Conservation (phyloP, 139 green algal genomes). For the Picochlorum costavermella region DNA sequence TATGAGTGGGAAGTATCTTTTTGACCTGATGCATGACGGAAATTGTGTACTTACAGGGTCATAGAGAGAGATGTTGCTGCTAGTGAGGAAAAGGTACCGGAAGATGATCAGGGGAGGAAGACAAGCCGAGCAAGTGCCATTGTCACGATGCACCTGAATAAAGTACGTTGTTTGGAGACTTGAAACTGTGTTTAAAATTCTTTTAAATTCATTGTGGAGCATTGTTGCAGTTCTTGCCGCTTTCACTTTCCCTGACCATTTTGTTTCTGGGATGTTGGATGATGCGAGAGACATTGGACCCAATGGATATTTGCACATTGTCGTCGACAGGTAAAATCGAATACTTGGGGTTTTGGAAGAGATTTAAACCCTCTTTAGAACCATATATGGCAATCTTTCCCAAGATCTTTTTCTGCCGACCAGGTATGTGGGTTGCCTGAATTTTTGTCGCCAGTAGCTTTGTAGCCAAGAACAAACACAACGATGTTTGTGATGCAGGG, state of each 20-base stretch:
- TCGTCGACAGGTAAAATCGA: constrained; percentile 17
- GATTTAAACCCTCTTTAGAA: not conserved
- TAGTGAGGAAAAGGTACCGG: not conserved
- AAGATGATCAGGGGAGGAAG: constrained; percentile 8
- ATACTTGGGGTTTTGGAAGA: constrained; percentile 18
- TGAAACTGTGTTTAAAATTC: no score
- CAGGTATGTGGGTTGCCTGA: not conserved
- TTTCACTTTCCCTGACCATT: constrained; percentile 14
- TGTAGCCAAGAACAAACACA: no score
- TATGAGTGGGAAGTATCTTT: not conserved
- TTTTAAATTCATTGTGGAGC: not conserved
- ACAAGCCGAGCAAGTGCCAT: not conserved
- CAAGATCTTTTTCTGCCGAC: not conserved
- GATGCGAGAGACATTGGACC: constrained; percentile 9
- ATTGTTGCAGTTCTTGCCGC: constrained; percentile 11
- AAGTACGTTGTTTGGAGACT: not conserved
- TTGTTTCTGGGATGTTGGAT: constrained; percentile 24
- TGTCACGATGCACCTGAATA: not conserved
- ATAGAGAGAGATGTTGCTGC: not conserved
- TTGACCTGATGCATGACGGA: not conserved
- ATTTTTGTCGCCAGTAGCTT: no score
- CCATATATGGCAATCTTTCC: not conserved
- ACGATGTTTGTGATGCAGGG: constrained; percentile 18
- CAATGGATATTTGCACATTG: constrained; percentile 18
- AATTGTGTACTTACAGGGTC: not conserved